Base-by-base conservation (phyloP, 768 basidiomycete genomes). In the Podaxis carcinomalis region DNA sequence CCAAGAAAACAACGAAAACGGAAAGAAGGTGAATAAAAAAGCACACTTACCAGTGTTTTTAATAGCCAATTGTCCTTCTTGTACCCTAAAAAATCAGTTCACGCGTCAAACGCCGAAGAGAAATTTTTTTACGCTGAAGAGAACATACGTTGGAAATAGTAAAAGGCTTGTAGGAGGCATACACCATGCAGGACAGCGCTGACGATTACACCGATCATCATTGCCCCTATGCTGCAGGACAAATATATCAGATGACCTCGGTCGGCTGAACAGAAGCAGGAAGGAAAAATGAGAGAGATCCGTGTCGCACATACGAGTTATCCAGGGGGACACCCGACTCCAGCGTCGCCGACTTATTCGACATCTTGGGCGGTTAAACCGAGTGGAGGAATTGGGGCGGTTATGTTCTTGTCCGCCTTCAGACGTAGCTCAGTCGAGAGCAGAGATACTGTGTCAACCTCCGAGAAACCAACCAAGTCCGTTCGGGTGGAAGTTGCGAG, bases 121-220 rank as follows among this genome's bases (percentile, higher is more conserved):
- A 9, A n/a, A 16, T 21, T n/a, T 42, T 47, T 5, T 28, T 6
- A 3, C 19, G 57, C n/a, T n/a, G 16, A 39, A 14, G 11, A 28
- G 25, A 35, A 32, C 72, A 28, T 56, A 76, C 77, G 71, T 10
- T 66, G 71, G 57, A 70, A 83, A 63, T 85, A 85, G 59, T 75
- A 76, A 70, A 77, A 79, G 0, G 77, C 77, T 65, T 85, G 83
- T 9, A 82, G 64, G 11, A 74, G 71, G 6, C 76, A 76, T 7
- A 83, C 75, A 60, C 79, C 80, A 57, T 80, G 79, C 3, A 80
- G 65, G 10, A 73, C 70, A 3, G 68, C 69, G 40, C 71, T 72
- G 32, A 75, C 62, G 36, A 80, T 69, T 21, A 77, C 75, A 2
- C 79, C 79, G 37, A 80, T 67, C 56, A 79, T 68, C 73, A 79